Percentiles rank a stretch among this genome's conserved stretches.
These are phyloP conservation scores for Cutaneotrichosporon sp. DNA, from an alignment of 1,284 basidiomycete genomes.

Conservation along the genomic window DNA sequence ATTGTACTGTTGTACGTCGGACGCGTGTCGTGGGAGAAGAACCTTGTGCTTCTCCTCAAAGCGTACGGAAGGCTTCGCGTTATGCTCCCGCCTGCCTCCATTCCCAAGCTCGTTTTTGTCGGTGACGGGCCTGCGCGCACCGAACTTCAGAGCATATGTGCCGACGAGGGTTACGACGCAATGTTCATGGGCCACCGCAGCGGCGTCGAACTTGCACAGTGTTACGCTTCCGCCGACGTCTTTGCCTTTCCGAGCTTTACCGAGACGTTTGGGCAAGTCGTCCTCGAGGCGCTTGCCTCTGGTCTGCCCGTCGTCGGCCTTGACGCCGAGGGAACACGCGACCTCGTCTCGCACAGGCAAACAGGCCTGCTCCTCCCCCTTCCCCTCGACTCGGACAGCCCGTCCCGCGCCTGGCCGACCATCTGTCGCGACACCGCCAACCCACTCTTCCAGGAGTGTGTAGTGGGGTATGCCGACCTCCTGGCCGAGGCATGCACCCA, in stretches of 20 bases:
- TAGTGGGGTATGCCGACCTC: constrained; percentile 55
- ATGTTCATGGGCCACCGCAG: constrained; percentile 58
- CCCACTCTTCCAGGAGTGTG: constrained; percentile 48
- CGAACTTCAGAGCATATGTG: constrained; percentile 56
- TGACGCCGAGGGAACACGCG: constrained; percentile 60
- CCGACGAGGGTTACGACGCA: constrained; percentile 54
- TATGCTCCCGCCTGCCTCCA: constrained; percentile 25
- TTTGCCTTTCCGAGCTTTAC: constrained; percentile 60
- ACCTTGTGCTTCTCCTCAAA: constrained; percentile 59
- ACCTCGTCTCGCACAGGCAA: constrained; percentile 56
- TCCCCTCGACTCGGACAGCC: constrained; percentile 28
- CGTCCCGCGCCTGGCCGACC: constrained; percentile 39
- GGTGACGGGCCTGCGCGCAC: constrained; percentile 59
- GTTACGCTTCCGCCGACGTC: constrained; percentile 59
- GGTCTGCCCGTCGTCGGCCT: constrained; percentile 61
- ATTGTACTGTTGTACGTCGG: constrained; percentile 52
- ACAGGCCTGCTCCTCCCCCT: constrained; percentile 56
- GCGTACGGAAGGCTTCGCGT: constrained; percentile 53
- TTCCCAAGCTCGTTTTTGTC: constrained; percentile 59
- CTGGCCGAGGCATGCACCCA: constrained; percentile 51
- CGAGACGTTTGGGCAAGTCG: constrained; percentile 62
- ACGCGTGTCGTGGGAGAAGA: constrained; percentile 60
- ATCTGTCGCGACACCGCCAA: constrained; percentile 44
- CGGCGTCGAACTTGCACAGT: constrained; percentile 53
- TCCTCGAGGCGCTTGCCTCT: constrained; percentile 59